These are phyloP conservation scores for Mangifera indica DNA, from an alignment of 345 rosid genomes.

Conservation along the genomic window DNA sequence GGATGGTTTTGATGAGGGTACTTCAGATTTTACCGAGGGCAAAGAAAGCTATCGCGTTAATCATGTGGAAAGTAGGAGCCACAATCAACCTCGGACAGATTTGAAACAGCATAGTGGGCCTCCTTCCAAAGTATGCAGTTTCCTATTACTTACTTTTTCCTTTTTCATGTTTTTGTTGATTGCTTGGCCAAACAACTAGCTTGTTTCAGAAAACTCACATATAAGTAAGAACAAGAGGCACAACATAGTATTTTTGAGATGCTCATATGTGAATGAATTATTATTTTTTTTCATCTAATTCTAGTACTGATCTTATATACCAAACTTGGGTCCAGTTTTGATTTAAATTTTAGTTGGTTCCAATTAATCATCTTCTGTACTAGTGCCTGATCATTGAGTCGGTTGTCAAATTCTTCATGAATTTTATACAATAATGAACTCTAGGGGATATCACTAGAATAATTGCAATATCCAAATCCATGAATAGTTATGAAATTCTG, in stretches of 20 bases:
- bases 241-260: not conserved
- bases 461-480: not conserved
- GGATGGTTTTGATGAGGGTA: constrained; percentile 20
- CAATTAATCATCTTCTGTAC: not conserved
- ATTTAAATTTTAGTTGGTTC: not conserved
- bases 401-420: not conserved
- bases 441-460: not conserved
- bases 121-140: constrained; percentile 35
- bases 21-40: constrained; percentile 1
- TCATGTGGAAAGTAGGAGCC: constrained; percentile 27
- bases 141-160: not conserved
- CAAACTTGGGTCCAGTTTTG: not conserved
- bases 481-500: not conserved
- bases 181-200: not conserved
- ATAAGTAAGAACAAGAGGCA: not conserved
- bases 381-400: not conserved
- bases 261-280: not conserved
- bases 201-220: not conserved
- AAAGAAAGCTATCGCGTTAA: constrained; percentile 10
- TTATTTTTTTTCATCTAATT: not conserved
- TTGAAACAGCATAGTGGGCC: constrained; percentile 24
- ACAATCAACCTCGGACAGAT: constrained; percentile 20
- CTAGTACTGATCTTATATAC: not conserved
- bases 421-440: not conserved
- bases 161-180: not conserved